Evolutionary conservation across 2,329 filamentous ascomycete genomes (phyloP), one percentile per base, ranked within the genome.

Genomic region (Colletotrichum endophyticum): DNA sequence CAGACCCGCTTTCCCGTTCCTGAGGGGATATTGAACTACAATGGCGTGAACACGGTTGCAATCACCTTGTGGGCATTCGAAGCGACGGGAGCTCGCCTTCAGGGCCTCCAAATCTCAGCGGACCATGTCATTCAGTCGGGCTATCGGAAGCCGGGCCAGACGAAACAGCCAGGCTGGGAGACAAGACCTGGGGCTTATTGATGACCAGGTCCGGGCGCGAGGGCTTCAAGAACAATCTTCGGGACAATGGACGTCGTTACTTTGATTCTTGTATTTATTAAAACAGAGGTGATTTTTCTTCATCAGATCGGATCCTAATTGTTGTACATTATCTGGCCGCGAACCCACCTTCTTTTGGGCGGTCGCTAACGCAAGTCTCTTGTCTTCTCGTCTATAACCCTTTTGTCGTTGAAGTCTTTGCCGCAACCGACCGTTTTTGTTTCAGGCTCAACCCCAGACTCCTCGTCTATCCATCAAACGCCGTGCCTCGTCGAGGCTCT

Each of bases 1-100:
- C 93, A 95, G 85, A 90, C 88, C 0, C 86, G 83, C 9, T 95
- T 91, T 84, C 93, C 93, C 5, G 91, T 95, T 11, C 93, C 93
- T 0, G 89, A 94, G 84, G 93, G 93, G 22, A 85, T 95, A 32
- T 84, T 94, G 78, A 90, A 95, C 80, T 93, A 94, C 81, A 86
- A 88, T n/a, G 93, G 93, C 1, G 88, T 85, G 53, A 95, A 95
- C 80, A 93, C 90, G 81, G 77, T 95, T 15, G 93, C 88, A 1
- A 80, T 95, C 19, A 91, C 88, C 53, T 80, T 95, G 32, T 95
- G 93, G 93, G 90, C 90, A 3, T 85, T 92, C 78, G 89, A 91
- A 69, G 84, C 84, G 2, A 85, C 82, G 4, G 91, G 89, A 15
- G 91, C 90, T 2, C 90, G 30, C 53, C 15, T 78, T 27, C 66